Evolutionary conservation across 352 stramenopile species (phyloP), one percentile per base, ranked within the genome.

Genomic region (Phytophthora nicotianae): DNA sequence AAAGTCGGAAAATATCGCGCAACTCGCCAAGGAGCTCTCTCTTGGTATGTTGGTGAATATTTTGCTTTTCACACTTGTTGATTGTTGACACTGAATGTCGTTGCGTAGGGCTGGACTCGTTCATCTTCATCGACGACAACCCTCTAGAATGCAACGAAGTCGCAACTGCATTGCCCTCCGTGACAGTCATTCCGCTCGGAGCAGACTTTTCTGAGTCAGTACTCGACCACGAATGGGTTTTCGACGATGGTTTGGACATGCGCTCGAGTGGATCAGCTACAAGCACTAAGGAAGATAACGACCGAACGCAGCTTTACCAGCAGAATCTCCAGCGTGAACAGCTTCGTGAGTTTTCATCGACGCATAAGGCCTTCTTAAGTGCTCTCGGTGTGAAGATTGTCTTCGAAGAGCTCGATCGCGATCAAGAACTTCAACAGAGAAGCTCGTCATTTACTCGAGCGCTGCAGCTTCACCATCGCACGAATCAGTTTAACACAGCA

Each of bases 71-170:
- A 5, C 20, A 5, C 13, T 7, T 42, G 13, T 40, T 32, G 8
- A 27, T 53, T 42, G 47, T 13, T 54, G 20, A 43, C 11, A 16
- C 11, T 58, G 37, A 37, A n/a, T n/a, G n/a, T n/a, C n/a, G n/a
- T n/a, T 1, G 37, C 6, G n/a, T 45, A 81, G 76, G 74, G 2
- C 53, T 91, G 33, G 81, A 90, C 43, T 79, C 79, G 10, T 86
- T 90, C 47, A 52, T 93, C 19, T 90, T 93, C 26, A 70, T 93
- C 17, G 84, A 93, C 21, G 84, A 91, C 53, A 93, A 88, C 26
- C 70, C 74, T 8, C 52, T 90, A 29, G 84, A 93, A 33, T 93
- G 84, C 60, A 69, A 77, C 41, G 78, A 90, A 74, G 84, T 93
- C 2, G 48, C 48, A 13, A 68, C 62, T 5, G 54, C 65, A 3